phyloP scores from a whole-genome alignment of 495 filamentous ascomycete species.

The Hypoxylon lenormandii region DNA sequence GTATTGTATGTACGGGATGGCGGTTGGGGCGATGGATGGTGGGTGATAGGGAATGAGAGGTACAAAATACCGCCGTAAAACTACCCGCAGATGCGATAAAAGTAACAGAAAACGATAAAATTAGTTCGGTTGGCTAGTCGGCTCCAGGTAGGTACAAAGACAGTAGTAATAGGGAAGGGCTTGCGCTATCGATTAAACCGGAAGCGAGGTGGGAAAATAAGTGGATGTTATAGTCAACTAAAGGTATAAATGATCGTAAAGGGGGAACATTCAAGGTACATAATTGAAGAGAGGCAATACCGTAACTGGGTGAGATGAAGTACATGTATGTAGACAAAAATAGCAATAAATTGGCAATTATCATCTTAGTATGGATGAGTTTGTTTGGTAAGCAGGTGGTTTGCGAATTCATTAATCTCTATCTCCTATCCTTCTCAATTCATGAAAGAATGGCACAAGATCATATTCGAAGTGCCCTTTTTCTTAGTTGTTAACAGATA shows the following conservation, averaged over 20 bases:
- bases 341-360: background rate
- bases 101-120: constrained; percentile 6
- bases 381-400: constrained; percentile 7
- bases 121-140: constrained; percentile 33
- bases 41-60: background rate
- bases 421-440: too few species aligned
- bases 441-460: too few species aligned
- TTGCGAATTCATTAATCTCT: constrained; percentile 5
- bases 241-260: constrained; percentile 22
- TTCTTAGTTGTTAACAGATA: too few species aligned
- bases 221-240: constrained; percentile 15
- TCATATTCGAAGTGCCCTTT: too few species aligned
- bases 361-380: constrained; percentile 4
- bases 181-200: constrained; percentile 43
- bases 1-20: constrained; percentile 31
- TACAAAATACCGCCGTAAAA: background rate
- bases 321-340: too few species aligned
- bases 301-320: too few species aligned
- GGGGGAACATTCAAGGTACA: background rate
- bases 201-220: constrained; percentile 16
- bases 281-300: too few species aligned
- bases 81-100: background rate
- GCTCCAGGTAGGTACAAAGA: constrained; percentile 31
- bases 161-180: constrained; percentile 23
- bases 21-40: background rate